Evolutionary conservation across 1,284 basidiomycete genomes (phyloP).

Genomic region (Trichosporon asahii): DNA sequence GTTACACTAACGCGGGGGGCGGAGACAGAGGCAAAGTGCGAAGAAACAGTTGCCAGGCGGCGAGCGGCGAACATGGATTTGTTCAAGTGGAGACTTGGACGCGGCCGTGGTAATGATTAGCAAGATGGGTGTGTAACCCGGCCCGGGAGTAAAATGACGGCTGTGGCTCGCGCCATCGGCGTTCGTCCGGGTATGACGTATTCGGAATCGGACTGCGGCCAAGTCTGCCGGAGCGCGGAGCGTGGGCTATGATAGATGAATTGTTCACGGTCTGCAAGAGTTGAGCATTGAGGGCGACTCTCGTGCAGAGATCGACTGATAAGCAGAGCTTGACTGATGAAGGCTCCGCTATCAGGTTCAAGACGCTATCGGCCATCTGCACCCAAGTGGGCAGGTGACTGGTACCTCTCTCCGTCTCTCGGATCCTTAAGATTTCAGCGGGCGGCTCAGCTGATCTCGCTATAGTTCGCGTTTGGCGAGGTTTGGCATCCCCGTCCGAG

Average conservation of each 20-base stretch:
- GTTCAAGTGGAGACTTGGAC: too few relatives aligned
- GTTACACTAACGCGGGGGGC: neutral
- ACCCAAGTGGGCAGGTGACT: neutral
- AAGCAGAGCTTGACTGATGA: neutral
- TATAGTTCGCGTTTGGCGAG: neutral
- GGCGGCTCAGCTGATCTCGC: neutral
- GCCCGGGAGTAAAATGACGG: neutral
- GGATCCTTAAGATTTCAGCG: neutral
- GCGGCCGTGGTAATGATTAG: neutral
- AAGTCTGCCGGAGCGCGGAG: neutral
- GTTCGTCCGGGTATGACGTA: neutral
- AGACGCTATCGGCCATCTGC: too few relatives aligned
- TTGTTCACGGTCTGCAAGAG: neutral
- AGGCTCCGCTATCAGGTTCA: neutral
- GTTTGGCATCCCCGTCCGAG: neutral
- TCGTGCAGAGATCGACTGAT: neutral
- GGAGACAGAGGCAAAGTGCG: slow-evolving; percentile 21
- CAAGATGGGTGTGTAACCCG: slow-evolving; percentile 4
- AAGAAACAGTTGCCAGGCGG: slow-evolving; percentile 28
- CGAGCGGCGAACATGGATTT: slow-evolving; percentile 32
- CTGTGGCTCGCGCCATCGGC: neutral
- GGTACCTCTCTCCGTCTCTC: too few relatives aligned
- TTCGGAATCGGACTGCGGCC: neutral
- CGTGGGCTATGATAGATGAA: too few relatives aligned
- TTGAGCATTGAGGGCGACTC: too few relatives aligned